phyloP scores from a whole-genome alignment of 805 yeast species.

The Tetrapisispora fleetii region DNA sequence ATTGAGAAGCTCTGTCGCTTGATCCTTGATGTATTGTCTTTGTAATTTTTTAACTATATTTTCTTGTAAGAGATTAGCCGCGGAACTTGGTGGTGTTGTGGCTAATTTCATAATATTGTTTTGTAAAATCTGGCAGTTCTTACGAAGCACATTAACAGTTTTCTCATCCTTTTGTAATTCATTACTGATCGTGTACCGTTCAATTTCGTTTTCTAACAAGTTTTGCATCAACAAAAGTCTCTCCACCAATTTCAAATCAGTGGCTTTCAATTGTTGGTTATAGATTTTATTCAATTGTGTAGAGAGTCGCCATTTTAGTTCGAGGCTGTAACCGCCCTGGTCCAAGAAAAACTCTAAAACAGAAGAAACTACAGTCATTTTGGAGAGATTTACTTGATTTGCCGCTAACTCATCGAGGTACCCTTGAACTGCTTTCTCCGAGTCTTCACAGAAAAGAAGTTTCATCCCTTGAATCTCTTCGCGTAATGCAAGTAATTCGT shows the following conservation, averaged over 20 bases:
- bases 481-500: background rate
- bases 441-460: background rate
- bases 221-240: background rate
- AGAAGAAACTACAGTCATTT: too few species aligned
- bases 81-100: background rate
- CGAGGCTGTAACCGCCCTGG: background rate
- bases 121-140: background rate
- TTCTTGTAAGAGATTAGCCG: background rate
- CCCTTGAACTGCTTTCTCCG: background rate
- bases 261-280: background rate
- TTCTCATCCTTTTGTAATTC: background rate
- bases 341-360: too few species aligned
- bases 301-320: background rate
- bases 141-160: background rate
- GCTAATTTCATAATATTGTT: background rate
- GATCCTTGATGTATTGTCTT: constrained; percentile 2
- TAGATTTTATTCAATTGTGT: background rate
- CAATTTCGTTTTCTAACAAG: background rate
- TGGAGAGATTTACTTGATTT: background rate
- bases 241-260: background rate
- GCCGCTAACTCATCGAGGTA: background rate
- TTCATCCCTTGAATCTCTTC: background rate
- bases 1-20: constrained; percentile 1
- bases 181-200: background rate
- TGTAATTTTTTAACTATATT: constrained; percentile 1